Evolutionary conservation across 1,284 basidiomycete species (phyloP), one percentile per base, ranked within the genome.

Genomic region (Crepidotus sp.): DNA sequence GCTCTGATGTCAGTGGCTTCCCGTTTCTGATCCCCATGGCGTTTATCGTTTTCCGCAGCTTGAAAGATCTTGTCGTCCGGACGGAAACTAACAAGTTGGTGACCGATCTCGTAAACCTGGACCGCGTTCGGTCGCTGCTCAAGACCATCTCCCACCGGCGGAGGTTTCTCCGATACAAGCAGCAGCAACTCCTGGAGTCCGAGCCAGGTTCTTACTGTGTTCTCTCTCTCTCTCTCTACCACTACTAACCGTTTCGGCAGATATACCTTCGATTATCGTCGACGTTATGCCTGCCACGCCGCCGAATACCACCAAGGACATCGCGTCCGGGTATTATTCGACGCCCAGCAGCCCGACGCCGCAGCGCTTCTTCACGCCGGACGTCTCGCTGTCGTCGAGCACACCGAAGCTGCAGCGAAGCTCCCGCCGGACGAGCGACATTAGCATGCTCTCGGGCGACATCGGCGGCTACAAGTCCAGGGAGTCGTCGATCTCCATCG

Each of bases 31-130:
- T 30, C 30, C 13, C 18, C 2, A 6, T 19, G 14, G 9, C 14
- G 18, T 42, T 40, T 17, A 45, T 18, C 57, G 29, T 47, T 37
- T 27, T 34, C 5, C 15, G 3, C 50, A 95, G 90, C 19, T 61
- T 94, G 51, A 83, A 90, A 52, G 91, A 95, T 50, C 72, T 92
- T 1, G 76, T 91, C 10, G 68, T 73, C 9, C 69, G 92, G 36
- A 81, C 80, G 9, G 81, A 83, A 48, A 87, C 77, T 40, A 88
- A 83, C 56, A 80, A 82, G 53, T 68, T 85, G 13, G 86, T 96
- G 11, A 80, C 77, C 0, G 85, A 89, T 53, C 69, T 90, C 8
- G 86, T 93, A 30, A 84, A 89, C 57, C 64, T 91, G 34, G 92
- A 94, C 64, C 76, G 83, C 40, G 85, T 93, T 3, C 75, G 80